Evolutionary conservation across 1,284 basidiomycete species (phyloP).

Genomic region (Malassezia sympodialis): DNA sequence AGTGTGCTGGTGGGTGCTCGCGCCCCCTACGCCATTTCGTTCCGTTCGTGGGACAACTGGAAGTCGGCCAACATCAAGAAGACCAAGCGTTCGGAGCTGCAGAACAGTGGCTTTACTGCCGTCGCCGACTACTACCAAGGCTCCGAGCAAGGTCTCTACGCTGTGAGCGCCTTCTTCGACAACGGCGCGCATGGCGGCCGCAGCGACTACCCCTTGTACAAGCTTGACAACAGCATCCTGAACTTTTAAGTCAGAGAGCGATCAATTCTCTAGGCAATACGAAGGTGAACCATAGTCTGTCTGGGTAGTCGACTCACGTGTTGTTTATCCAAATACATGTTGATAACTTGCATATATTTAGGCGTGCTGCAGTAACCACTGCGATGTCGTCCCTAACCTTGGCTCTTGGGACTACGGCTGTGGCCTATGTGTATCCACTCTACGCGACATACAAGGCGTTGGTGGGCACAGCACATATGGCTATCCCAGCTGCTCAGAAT

Average conservation of each 20-base stretch:
- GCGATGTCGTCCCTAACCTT: slow-evolving; percentile 3
- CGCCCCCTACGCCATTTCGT: slow-evolving; percentile 34
- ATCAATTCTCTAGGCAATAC: neutral
- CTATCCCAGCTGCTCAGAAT: neutral
- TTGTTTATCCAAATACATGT: neutral
- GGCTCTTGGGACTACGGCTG: neutral
- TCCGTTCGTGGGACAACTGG: slow-evolving; percentile 34
- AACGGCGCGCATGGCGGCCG: slow-evolving; percentile 34
- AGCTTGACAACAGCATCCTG: slow-evolving; percentile 18
- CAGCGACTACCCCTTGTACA: slow-evolving; percentile 27
- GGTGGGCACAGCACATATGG: neutral
- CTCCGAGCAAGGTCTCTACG: slow-evolving; percentile 30
- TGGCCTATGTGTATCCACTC: slow-evolving; percentile 15
- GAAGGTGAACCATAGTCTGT: neutral
- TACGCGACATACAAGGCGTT: slow-evolving; percentile 17
- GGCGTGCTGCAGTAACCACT: neutral
- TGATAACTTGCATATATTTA: neutral
- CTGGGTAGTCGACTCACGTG: neutral
- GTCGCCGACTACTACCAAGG: slow-evolving; percentile 35
- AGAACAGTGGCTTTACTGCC: slow-evolving; percentile 32
- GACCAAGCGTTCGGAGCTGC: slow-evolving; percentile 27
- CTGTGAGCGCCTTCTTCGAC: slow-evolving; percentile 40
- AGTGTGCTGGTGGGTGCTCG: slow-evolving; percentile 34
- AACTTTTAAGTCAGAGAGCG: neutral
- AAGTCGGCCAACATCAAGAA: slow-evolving; percentile 22